Base-by-base conservation (phyloP, 352 stramenopile species). In the Globisporangium mamillatum region DNA sequence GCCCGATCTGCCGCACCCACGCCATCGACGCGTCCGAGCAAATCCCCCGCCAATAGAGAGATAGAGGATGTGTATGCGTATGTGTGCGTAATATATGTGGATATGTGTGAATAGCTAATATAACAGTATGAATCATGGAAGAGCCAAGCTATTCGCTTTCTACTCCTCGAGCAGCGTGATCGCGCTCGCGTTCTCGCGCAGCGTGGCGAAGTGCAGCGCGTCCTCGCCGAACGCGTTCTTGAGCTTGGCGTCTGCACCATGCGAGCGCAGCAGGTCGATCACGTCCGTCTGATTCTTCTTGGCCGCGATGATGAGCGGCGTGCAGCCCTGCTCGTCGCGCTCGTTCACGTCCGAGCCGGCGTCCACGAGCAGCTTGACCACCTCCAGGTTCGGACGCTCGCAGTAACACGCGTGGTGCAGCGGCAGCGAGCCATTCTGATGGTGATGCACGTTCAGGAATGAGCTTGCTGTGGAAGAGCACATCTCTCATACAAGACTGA, bases 331-430 rank as follows among this genome's bases (percentile, higher is more conserved):
- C 52, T 82, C 81, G 59, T 94, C 84, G 6, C 72, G 66, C 24
- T 75, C 77, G 53, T 94, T 89, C 29, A 92, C 76, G 60, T 94
- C 76, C 25, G 75, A 80, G 10, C 82, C 82, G 48, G 84, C 84
- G 20, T 77, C 70, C 1, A 94, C 66, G 4, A 94, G 76, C 1
- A 90, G 67, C 65, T 80, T 75, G 24, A 84, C 73, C 44, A 92
- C 81, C 22, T 79, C 56, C 55, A 77, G 18, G 48, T 91, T 93
- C 22, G 79, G 71, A 2, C 64, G 69, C 25, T 88, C 82, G 71
- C 86, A 89, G 72, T 94, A 94, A 67, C 86, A 94, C 41, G 84
- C 84, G 61, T 94, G 86, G 61, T 94, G 86, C 18, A 94, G 71
- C 12, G 84, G 77, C 29, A 84, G 74, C 22, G 86, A 94, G 12